Percentiles rank a stretch among this genome's conserved stretches.
phyloP scores from a whole-genome alignment of 768 basidiomycete species.

The Calvatia gigantea region DNA sequence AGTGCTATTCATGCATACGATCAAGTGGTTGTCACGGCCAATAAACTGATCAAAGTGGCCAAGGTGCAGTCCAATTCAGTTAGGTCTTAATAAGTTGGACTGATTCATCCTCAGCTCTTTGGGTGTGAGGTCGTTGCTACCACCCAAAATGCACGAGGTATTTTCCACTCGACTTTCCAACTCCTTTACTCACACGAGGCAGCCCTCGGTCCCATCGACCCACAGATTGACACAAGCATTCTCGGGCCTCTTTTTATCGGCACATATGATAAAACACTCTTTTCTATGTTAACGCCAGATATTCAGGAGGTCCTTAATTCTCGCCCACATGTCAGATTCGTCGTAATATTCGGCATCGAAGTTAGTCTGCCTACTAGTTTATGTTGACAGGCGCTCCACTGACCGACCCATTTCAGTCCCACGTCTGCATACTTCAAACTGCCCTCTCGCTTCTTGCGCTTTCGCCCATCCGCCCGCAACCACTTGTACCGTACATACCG shows the following conservation, averaged over 20 bases:
- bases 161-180: background rate
- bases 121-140: slow-evolving; percentile 74
- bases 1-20: slow-evolving; percentile 67
- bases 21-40: slow-evolving; percentile 61
- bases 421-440: slow-evolving; percentile 88
- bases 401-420: slow-evolving; percentile 50
- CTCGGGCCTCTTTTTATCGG: slow-evolving; percentile 57
- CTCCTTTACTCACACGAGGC: background rate
- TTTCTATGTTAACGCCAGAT: slow-evolving; percentile 82
- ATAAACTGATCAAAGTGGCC: slow-evolving; percentile 75
- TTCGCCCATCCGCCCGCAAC: slow-evolving; percentile 21
- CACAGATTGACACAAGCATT: slow-evolving; percentile 52
- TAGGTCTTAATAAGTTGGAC: background rate
- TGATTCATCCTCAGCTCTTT: slow-evolving; percentile 40
- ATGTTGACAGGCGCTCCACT: background rate
- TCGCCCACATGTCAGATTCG: slow-evolving; percentile 45
- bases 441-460: slow-evolving; percentile 58
- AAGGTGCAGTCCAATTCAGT: slow-evolving; percentile 38
- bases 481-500: slow-evolving; percentile 50
- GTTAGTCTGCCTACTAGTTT: slow-evolving; percentile 34
- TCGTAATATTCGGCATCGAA: slow-evolving; percentile 88
- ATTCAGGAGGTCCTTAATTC: slow-evolving; percentile 48
- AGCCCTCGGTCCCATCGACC: slow-evolving; percentile 70
- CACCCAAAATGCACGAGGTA: slow-evolving; percentile 82
- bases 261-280: slow-evolving; percentile 72